These are phyloP conservation scores for Sporothrix brunneoviolacea DNA, from an alignment of 2,329 filamentous ascomycete genomes.

Conservation along the genomic window DNA sequence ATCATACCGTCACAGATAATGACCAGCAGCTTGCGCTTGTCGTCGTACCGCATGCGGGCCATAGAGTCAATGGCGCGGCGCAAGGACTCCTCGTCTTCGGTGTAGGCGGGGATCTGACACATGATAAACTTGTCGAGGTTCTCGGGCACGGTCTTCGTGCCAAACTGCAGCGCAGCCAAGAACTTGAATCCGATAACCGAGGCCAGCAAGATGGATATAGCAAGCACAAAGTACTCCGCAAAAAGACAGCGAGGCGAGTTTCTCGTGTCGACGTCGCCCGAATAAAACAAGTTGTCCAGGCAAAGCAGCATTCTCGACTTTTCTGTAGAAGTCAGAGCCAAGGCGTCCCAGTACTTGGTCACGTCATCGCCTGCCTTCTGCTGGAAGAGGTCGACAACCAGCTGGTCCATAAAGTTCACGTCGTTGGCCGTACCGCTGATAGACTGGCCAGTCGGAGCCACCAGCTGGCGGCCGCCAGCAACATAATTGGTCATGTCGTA, in stretches of 20 bases:
- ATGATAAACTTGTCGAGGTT: conserved; percentile 98
- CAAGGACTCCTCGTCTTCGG: conserved; percentile 94
- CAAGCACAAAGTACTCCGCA: conserved; percentile 80
- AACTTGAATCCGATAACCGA: conserved; percentile 92
- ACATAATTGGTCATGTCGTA: conserved; percentile 88
- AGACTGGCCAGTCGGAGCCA: conserved; percentile 47
- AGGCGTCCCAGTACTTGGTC: conserved; percentile 71
- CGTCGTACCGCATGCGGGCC: conserved; percentile 91
- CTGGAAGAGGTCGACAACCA: conserved; percentile 71
- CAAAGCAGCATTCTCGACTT: conserved; percentile 70
- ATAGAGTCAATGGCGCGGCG: conserved; percentile 95
- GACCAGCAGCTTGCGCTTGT: conserved; percentile 92
- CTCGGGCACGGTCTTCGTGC: conserved; percentile 83
- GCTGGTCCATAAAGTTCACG: conserved; percentile 72
- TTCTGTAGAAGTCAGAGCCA: conserved; percentile 47
- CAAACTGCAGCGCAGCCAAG: conserved; percentile 90
- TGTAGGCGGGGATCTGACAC: conserved; percentile 95
- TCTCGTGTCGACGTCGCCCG: conserved; percentile 85
- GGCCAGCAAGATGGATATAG: conserved; percentile 73
- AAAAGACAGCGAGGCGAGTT: conserved; percentile 81
- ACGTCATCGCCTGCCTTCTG: conserved; percentile 70
- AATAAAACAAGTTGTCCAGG: conserved; percentile 89
- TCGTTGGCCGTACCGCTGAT: conserved; percentile 36
- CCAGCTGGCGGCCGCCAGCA: conserved; percentile 62
- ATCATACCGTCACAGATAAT: conserved; percentile 98